Percentiles rank a stretch among this genome's conserved stretches.
Evolutionary conservation across 73 alveolate genomes (phyloP).

Genomic region (Uronychia binucleata): DNA sequence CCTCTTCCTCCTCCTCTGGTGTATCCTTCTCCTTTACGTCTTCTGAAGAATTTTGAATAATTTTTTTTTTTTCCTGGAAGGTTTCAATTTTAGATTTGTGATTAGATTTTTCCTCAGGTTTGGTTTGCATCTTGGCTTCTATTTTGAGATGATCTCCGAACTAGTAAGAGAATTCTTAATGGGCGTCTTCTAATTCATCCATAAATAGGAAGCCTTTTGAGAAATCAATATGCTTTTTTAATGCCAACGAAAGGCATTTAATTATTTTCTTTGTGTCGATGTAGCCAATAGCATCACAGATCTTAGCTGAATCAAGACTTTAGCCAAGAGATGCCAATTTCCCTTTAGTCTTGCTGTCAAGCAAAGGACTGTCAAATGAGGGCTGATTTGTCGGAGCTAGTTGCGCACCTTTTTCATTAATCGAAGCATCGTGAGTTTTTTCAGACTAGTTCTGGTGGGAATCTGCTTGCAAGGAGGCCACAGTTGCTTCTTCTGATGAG

Average conservation of each 20-base stretch:
- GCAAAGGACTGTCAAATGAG: slow-evolving; percentile 7
- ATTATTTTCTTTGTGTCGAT: slow-evolving; percentile 42
- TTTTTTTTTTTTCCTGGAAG: slow-evolving; percentile 12
- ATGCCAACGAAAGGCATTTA: slow-evolving; percentile 52
- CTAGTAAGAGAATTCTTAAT: slow-evolving; percentile 49
- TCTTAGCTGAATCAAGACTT: slow-evolving; percentile 51
- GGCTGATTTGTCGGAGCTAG: neutral
- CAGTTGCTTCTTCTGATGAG: neutral
- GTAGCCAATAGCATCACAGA: slow-evolving; percentile 61
- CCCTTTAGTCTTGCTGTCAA: slow-evolving; percentile 36
- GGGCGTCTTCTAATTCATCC: slow-evolving; percentile 21
- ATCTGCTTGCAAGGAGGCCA: neutral
- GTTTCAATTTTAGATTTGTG: too few species aligned
- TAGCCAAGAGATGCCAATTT: slow-evolving; percentile 41
- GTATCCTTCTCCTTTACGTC: slow-evolving; percentile 41
- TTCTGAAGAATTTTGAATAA: neutral
- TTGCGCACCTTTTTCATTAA: neutral
- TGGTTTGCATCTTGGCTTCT: slow-evolving; percentile 1
- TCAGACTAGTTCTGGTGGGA: neutral
- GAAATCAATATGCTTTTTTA: slow-evolving; percentile 57
- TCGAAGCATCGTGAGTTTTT: neutral
- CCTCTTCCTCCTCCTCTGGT: neutral
- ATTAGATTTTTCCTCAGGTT: too few species aligned
- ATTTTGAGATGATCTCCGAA: slow-evolving; percentile 45
- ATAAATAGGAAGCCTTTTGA: slow-evolving; percentile 54